A percentile compares a stretch with the other conserved stretches of the same genome.
These are phyloP conservation scores for Tephrocybe sp. DNA, from an alignment of 768 basidiomycete genomes.

Conservation along the genomic window DNA sequence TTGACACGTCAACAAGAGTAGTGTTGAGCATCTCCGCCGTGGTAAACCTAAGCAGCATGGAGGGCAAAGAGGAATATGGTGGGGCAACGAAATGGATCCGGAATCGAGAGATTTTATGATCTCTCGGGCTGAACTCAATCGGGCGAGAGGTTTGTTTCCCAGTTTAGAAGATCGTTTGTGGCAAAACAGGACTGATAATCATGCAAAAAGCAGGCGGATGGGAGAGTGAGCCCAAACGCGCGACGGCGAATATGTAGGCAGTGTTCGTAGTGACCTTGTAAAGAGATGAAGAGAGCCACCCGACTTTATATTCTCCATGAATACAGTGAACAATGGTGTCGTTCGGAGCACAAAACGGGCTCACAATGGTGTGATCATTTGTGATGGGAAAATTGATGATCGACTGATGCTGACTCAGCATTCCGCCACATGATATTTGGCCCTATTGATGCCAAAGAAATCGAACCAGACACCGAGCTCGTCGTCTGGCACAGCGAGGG, in stretches of 20 bases:
- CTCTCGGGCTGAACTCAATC: constrained; percentile 26
- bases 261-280: constrained; percentile 10
- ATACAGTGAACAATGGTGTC: constrained; percentile 13
- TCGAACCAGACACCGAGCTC: constrained; percentile 24
- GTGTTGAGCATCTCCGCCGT: constrained; percentile 57
- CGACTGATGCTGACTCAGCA: constrained; percentile 20
- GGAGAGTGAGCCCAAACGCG: too few species aligned
- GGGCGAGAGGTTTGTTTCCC: constrained; percentile 42
- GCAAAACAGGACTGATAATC: constrained; percentile 4
- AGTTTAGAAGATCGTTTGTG: constrained; percentile 46
- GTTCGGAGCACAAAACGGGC: too few species aligned
- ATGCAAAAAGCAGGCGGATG: too few species aligned
- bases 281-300: background rate
- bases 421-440: constrained; percentile 22
- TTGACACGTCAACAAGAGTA: constrained; percentile 49
- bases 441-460: constrained; percentile 35
- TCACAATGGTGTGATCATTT: too few species aligned
- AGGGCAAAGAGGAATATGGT: constrained; percentile 9
- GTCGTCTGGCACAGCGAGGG: constrained; percentile 22
- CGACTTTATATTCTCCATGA: constrained; percentile 20
- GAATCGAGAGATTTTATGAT: constrained; percentile 19
- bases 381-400: too few species aligned
- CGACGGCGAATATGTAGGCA: too few species aligned
- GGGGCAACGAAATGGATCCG: background rate
- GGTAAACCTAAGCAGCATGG: constrained; percentile 60